Evolutionary conservation across 495 filamentous ascomycete species (phyloP).

Genomic region (Saxophila tyrrhenica): DNA sequence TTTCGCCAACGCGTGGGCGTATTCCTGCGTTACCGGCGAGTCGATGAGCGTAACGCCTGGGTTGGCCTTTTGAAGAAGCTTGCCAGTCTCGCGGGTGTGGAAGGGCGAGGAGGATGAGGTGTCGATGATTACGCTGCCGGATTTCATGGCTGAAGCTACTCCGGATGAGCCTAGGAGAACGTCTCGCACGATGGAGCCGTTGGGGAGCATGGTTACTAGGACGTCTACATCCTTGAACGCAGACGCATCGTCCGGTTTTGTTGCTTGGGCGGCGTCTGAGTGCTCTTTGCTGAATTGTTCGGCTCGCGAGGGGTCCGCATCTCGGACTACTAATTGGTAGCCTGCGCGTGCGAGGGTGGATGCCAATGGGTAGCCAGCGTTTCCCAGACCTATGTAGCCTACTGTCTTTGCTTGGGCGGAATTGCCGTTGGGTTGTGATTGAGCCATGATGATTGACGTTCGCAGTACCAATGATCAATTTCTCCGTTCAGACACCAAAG

Average conservation of each 20-base stretch:
- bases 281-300: constrained; percentile 5
- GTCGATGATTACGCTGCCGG: constrained; percentile 11
- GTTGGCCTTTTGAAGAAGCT: constrained; percentile 6
- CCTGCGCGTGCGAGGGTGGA: constrained; percentile 14
- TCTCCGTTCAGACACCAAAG: too few species aligned
- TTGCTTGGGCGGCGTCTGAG: background rate
- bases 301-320: constrained; percentile 8
- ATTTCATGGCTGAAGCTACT: constrained; percentile 3
- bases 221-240: constrained; percentile 5
- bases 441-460: too few species aligned
- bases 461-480: too few species aligned
- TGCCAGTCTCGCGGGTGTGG: constrained; percentile 12
- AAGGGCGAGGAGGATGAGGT: constrained; percentile 14
- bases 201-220: constrained; percentile 16
- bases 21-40: constrained; percentile 13
- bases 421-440: background rate
- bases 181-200: constrained; percentile 16
- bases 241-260: background rate
- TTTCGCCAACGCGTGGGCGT: constrained; percentile 7
- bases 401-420: background rate
- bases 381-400: constrained; percentile 15
- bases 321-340: constrained; percentile 5
- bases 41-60: constrained; percentile 10
- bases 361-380: constrained; percentile 15
- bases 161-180: constrained; percentile 8